A percentile compares a stretch with the other conserved stretches of the same genome.
Evolutionary conservation across 108 stramenopile genomes (phyloP).

Genomic region (Epithemia pelagica): DNA sequence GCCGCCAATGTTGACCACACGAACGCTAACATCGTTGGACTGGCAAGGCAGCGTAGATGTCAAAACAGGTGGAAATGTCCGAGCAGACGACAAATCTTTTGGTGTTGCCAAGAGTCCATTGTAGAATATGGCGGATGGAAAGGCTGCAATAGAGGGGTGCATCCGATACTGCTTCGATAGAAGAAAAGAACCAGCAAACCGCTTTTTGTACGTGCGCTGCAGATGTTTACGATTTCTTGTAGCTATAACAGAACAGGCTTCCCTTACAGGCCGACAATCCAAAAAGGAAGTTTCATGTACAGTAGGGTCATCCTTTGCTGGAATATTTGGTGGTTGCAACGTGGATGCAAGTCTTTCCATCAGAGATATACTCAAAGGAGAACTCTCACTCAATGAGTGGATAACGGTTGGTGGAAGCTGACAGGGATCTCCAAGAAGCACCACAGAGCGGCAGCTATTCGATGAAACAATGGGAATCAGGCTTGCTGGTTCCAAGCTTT

Average conservation of each 20-base stretch:
- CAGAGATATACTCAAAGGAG: slow-evolving; percentile 63
- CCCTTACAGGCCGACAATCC: slow-evolving; percentile 54
- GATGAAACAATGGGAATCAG: slow-evolving; percentile 76
- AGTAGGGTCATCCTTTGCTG: slow-evolving; percentile 24
- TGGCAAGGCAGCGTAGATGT: slow-evolving; percentile 29
- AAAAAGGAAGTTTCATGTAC: slow-evolving; percentile 50
- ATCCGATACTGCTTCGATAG: slow-evolving; percentile 92
- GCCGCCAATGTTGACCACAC: slow-evolving; percentile 66
- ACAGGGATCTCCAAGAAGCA: slow-evolving; percentile 86
- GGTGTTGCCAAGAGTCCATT: slow-evolving; percentile 69
- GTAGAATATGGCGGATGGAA: slow-evolving; percentile 85
- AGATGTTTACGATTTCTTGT: slow-evolving; percentile 3
- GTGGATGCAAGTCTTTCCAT: slow-evolving; percentile 71
- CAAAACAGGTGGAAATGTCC: slow-evolving; percentile 45
- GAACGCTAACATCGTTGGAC: slow-evolving; percentile 29
- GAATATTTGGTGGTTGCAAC: slow-evolving; percentile 38
- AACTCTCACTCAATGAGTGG: slow-evolving; percentile 29
- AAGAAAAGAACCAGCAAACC: slow-evolving; percentile 76
- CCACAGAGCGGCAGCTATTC: slow-evolving; percentile 68
- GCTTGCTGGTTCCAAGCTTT: slow-evolving; percentile 90
- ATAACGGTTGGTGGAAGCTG: slow-evolving; percentile 86
- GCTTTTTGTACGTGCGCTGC: slow-evolving; percentile 54
- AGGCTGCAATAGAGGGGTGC: slow-evolving; percentile 94
- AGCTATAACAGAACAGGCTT: slow-evolving; percentile 44
- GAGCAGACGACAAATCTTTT: slow-evolving; percentile 27